Percentiles rank a stretch among this genome's conserved stretches.
Conservation (phyloP, 352 stramenopile genomes). For the Albugo candida region DNA sequence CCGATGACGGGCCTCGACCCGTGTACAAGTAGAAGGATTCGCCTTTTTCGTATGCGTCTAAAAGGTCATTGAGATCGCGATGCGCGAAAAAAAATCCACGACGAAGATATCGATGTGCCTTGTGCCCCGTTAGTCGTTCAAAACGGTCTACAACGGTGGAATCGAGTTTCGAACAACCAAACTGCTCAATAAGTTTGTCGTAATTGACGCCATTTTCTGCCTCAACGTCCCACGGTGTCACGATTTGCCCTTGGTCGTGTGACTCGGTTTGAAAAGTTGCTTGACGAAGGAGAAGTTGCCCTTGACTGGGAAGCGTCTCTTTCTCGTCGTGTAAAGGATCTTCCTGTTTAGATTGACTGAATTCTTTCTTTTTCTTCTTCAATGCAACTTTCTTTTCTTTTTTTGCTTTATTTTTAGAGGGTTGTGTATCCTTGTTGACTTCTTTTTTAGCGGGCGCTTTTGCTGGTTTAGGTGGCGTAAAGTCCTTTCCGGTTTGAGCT, state of each 20-base stretch:
- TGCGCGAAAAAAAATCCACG: conserved; percentile 99
- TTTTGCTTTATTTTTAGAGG: conserved; percentile 9
- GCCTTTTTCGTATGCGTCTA: conserved; percentile 89
- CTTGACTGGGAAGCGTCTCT: no score
- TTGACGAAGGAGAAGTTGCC: no score
- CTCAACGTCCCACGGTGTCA: conserved; percentile 88
- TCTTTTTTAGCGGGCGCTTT: conserved; percentile 8
- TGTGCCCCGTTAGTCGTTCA: conserved; percentile 86
- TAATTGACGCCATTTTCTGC: conserved; percentile 97
- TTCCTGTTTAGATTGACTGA: no score
- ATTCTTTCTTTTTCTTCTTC: conserved; percentile 1
- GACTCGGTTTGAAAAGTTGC: no score
- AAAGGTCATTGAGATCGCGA: conserved; percentile 91
- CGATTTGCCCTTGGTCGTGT: conserved; percentile 40
- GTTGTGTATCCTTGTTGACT: no score
- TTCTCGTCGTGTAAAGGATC: no score
- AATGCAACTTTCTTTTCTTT: conserved; percentile 4
- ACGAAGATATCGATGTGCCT: conserved; percentile 92
- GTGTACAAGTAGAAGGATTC: conserved; percentile 99
- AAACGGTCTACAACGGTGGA: conserved; percentile 87
- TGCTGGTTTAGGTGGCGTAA: conserved; percentile 20
- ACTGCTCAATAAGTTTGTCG: conserved; percentile 96
- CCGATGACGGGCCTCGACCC: conserved; percentile 91
- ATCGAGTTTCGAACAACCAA: conserved; percentile 91
- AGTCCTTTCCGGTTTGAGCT: conserved; percentile 46